These are phyloP conservation scores for Blastobotrys capitulatus DNA, from an alignment of 1,139 yeast species.

Conservation along the genomic window DNA sequence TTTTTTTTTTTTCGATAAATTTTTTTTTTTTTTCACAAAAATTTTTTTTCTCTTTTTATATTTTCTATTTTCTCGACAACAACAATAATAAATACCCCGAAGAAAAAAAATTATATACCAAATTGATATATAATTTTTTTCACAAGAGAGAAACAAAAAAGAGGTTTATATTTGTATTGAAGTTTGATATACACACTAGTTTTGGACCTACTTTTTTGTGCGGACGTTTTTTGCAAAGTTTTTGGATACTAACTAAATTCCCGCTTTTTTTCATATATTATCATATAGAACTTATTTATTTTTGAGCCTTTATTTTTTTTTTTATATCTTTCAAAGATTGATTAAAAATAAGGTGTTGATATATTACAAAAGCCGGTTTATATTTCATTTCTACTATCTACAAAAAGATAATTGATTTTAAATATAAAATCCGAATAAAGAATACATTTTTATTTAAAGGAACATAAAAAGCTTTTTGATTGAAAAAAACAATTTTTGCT, in stretches of 20 bases:
- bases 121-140: background rate
- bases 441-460: background rate
- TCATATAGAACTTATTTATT: too few species aligned
- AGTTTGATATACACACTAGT: background rate
- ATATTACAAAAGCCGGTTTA: too few species aligned
- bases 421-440: background rate
- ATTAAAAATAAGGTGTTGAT: too few species aligned
- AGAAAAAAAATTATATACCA: background rate
- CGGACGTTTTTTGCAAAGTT: conserved; percentile 1
- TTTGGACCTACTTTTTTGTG: conserved; percentile 6
- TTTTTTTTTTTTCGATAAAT: background rate
- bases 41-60: background rate
- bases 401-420: too few species aligned
- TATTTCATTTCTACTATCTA: too few species aligned
- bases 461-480: background rate
- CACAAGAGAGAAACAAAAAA: conserved; percentile 5
- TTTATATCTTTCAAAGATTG: too few species aligned
- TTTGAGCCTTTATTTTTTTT: too few species aligned
- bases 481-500: conserved; percentile 2
- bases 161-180: background rate
- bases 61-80: background rate
- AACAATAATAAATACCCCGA: background rate
- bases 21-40: background rate
- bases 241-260: too few species aligned
- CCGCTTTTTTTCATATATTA: conserved; percentile 7